Evolutionary conservation across 176 grass and related monocot genomes (phyloP).

Genomic region (Aegilops tauschii): DNA sequence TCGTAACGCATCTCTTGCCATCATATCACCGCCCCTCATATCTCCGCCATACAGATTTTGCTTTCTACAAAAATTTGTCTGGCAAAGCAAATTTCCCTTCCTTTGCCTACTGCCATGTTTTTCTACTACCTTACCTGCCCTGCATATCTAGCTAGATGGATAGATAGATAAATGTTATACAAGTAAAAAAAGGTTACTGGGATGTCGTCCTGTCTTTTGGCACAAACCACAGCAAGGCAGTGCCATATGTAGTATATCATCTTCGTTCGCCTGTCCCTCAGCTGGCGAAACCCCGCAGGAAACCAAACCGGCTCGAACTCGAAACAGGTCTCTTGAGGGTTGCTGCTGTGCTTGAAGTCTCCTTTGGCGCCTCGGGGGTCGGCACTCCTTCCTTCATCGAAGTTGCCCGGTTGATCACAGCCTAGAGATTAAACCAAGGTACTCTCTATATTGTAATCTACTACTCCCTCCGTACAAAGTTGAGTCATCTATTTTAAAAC

Average conservation of each 20-base stretch:
- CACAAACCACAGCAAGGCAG: conserved; percentile 25
- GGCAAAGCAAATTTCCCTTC: not conserved
- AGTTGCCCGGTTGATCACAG: too few relatives aligned
- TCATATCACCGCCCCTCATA: not conserved
- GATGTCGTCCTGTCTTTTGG: not conserved
- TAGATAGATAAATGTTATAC: conserved; percentile 11
- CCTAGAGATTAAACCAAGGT: too few relatives aligned
- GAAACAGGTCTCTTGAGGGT: conserved; percentile 11
- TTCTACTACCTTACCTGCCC: not conserved
- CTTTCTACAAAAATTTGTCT: conserved; percentile 23
- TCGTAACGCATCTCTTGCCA: not conserved
- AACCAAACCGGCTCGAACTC: conserved; percentile 37
- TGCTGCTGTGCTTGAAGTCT: not conserved
- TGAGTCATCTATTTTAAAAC: too few relatives aligned
- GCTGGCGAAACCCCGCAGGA: conserved; percentile 28
- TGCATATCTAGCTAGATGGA: not conserved
- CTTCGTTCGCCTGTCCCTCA: conserved; percentile 3
- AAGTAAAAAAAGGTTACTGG: conserved; percentile 15
- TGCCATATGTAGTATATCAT: not conserved
- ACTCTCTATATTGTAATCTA: too few relatives aligned
- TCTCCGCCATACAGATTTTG: not conserved
- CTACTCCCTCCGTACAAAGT: too few relatives aligned
- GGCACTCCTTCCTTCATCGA: conserved; percentile 1
- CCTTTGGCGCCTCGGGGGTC: not conserved
- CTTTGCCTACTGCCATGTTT: not conserved